Base-by-base conservation (phyloP, 257 asterid genomes). In the Fraxinus cuspidata region DNA sequence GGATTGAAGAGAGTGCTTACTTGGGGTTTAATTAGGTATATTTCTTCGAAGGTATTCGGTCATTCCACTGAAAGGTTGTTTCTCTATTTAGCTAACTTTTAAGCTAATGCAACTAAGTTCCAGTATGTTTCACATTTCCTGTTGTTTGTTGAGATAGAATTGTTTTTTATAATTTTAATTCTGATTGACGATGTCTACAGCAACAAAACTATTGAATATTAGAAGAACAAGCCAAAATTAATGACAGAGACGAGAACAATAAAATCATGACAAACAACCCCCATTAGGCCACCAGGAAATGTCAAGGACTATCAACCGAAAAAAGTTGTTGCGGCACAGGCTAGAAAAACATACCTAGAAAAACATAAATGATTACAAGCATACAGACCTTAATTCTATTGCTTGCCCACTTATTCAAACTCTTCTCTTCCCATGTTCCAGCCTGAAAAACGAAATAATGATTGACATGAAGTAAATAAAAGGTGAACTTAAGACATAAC, bases 391-490 rank as follows among this genome's bases (percentile, higher is more conserved):
- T 84, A 42, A 87, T 82, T 66, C 88, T 75, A 25, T 76, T 83
- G 44, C 78, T 83, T 28, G 90, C 88, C 90, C 90, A 87, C 64
- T 83, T 87, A 78, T 84, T 84, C 27, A 87, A 70, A 60, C 69
- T 84, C 77, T 87, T 87, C 80, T 87, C 90, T 71, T 87, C 88
- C 90, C 90, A 87, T 34, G 90, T 87, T 67, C 88, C 90, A 74
- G 90, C 89, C 89, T 87, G 89, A 53, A 58, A 74, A 77, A 27
- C 6, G 3, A 25, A 11, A 63, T 12, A 63, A 25, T 16, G 29
- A 7, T 58, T 58, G 31, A 63, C 34, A 13, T 10, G 7, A 63
- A 7, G 35, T 10, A 63, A 63, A 27, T 25, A 58, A 58, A 58
- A 5, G 35, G 19, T n/a, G 32, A 63, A 25, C 66, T 8, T 23